A percentile compares a stretch with the other conserved stretches of the same genome.
These are phyloP conservation scores for Tricholoma bakamatsutake DNA, from an alignment of 768 basidiomycete species.

Conservation along the genomic window DNA sequence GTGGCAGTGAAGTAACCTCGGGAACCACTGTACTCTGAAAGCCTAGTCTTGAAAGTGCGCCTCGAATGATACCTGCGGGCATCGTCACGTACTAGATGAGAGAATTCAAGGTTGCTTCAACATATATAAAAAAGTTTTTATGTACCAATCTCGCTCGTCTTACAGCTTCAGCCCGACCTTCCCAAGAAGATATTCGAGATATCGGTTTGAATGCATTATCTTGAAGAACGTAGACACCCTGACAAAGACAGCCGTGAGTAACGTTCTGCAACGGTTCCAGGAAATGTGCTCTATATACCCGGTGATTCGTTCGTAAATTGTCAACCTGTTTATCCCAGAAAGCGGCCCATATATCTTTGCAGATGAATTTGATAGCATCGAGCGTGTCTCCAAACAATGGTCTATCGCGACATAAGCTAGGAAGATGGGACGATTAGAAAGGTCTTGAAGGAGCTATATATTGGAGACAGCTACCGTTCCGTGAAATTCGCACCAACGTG, in stretches of 20 bases:
- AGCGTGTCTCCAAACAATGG: slow-evolving; percentile 76
- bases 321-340: slow-evolving; percentile 96
- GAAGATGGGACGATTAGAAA: not conserved
- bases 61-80: slow-evolving; percentile 79
- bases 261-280: not conserved
- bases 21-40: slow-evolving; percentile 68
- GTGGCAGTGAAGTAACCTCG: slow-evolving; percentile 77
- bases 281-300: slow-evolving; percentile 41
- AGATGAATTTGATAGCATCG: slow-evolving; percentile 91
- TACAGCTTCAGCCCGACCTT: slow-evolving; percentile 68
- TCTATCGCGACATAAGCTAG: slow-evolving; percentile 71
- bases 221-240: slow-evolving; percentile 94
- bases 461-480: slow-evolving; percentile 55
- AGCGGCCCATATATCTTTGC: slow-evolving; percentile 91
- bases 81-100: slow-evolving; percentile 67
- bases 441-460: not conserved
- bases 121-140: not conserved
- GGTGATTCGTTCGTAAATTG: slow-evolving; percentile 91
- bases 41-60: slow-evolving; percentile 75
- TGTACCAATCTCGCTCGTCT: slow-evolving; percentile 67
- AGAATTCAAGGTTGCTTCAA: not conserved
- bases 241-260: not conserved
- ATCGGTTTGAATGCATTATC: slow-evolving; percentile 89
- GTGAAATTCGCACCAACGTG: slow-evolving; percentile 85
- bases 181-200: slow-evolving; percentile 72